Conservation (phyloP, 2,329 filamentous ascomycete genomes). For the Chaetomium sp. region DNA sequence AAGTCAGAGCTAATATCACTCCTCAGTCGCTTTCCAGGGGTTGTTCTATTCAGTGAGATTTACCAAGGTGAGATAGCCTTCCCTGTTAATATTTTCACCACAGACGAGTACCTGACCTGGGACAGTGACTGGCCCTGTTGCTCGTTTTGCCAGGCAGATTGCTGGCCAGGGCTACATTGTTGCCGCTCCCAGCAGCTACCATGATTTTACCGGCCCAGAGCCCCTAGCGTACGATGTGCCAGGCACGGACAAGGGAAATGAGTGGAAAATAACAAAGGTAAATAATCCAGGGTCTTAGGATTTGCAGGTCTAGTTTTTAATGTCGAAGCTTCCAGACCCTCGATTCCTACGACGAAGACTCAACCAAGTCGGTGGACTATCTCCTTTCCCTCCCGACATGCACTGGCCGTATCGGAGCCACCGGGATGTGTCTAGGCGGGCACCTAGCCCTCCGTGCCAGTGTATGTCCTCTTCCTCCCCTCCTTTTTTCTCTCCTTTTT, state of each 20-base stretch:
- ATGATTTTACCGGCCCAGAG: constrained; percentile 85
- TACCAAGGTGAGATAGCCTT: constrained; percentile 65
- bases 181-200: constrained; percentile 82
- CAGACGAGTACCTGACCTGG: not conserved
- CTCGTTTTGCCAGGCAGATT: constrained; percentile 85
- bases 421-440: constrained; percentile 89
- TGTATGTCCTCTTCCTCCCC: constrained; percentile 32
- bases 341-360: constrained; percentile 78
- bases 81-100: not conserved
- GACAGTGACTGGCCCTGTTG: constrained; percentile 80
- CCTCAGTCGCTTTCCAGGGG: constrained; percentile 67
- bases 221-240: constrained; percentile 78
- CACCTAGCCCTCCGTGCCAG: constrained; percentile 64
- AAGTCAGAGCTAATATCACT: not conserved
- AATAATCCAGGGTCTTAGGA: not conserved
- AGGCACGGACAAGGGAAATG: constrained; percentile 82
- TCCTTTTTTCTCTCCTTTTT: not conserved
- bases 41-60: constrained; percentile 88
- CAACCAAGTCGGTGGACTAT: constrained; percentile 59
- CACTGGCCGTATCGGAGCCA: constrained; percentile 70
- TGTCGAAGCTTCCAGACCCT: constrained; percentile 50
- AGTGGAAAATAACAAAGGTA: constrained; percentile 76
- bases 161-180: constrained; percentile 91
- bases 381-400: constrained; percentile 69
- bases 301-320: not conserved